These are phyloP conservation scores for Rhodamnia argentea DNA, from an alignment of 345 rosid species.

Conservation along the genomic window DNA sequence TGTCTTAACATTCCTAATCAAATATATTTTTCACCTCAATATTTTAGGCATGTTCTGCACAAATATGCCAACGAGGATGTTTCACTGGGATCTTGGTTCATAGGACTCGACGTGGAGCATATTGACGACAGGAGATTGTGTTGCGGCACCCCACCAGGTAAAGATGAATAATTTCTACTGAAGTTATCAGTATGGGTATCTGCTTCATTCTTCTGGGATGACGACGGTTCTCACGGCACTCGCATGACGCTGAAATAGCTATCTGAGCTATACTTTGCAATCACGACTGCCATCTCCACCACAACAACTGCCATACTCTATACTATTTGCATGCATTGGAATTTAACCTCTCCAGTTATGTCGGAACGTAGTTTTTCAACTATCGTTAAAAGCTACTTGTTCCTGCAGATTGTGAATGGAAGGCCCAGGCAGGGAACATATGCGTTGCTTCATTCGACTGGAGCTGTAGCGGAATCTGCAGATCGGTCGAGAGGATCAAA, in stretches of 20 bases:
- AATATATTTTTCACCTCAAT: not conserved
- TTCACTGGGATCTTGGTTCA: constrained; percentile 95
- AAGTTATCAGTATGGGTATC: not conserved
- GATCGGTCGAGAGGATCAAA: constrained; percentile 75
- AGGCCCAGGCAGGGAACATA: constrained; percentile 94
- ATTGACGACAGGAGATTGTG: constrained; percentile 92
- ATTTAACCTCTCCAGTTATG: not conserved
- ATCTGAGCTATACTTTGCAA: not conserved
- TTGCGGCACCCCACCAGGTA: constrained; percentile 99
- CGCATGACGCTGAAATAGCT: not conserved
- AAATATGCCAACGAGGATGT: constrained; percentile 97
- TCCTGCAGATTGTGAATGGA: constrained; percentile 85
- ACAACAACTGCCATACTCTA: not conserved
- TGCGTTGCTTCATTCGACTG: constrained; percentile 96
- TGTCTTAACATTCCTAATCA: not conserved
- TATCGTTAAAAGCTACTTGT: not conserved
- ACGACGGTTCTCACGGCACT: not conserved
- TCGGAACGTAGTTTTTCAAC: not conserved
- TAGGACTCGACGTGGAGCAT: constrained; percentile 87
- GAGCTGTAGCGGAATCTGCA: constrained; percentile 97
- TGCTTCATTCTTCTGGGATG: not conserved
- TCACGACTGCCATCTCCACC: not conserved
- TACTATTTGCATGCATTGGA: not conserved
- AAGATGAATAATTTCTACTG: not conserved
- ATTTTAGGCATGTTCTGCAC: constrained; percentile 81